phyloP scores from a whole-genome alignment of 768 basidiomycete genomes.

The Lentinula boryana region DNA sequence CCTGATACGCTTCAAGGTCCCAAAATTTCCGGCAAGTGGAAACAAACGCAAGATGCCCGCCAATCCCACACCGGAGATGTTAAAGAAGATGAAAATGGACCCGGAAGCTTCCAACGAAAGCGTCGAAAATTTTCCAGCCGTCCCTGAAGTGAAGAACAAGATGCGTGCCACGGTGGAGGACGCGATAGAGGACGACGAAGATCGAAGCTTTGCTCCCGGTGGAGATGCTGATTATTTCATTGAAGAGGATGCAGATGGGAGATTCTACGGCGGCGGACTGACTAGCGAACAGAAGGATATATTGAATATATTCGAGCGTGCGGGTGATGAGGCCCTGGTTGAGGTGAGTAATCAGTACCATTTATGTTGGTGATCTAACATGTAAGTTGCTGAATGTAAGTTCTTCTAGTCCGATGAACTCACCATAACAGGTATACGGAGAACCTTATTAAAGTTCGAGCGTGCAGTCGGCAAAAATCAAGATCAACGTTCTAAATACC shows the following conservation, averaged over 20 bases:
- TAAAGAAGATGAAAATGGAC: conserved; percentile 74
- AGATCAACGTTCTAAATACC: conserved; percentile 93
- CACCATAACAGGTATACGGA: conserved; percentile 63
- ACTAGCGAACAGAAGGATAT: conserved; percentile 94
- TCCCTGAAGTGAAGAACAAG: conserved; percentile 19
- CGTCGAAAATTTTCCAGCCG: conserved; percentile 2
- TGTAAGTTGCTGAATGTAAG: conserved; percentile 12
- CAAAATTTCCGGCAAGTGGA: conserved; percentile 57
- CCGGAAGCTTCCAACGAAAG: conserved; percentile 12
- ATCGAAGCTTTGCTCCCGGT: conserved; percentile 65
- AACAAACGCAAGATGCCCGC: conserved; percentile 74
- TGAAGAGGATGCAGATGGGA: conserved; percentile 89
- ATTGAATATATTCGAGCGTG: conserved; percentile 85
- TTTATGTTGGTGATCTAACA: conserved; percentile 11
- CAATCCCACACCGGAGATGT: conserved; percentile 72
- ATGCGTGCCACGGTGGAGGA: conserved; percentile 57
- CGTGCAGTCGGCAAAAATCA: conserved; percentile 91
- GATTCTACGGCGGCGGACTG: conserved; percentile 92
- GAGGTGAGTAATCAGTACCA: conserved; percentile 45
- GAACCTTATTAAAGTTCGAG: conserved; percentile 76
- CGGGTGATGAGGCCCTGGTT: conserved; percentile 55
- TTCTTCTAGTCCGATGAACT: conserved; percentile 53
- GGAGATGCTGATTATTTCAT: conserved; percentile 86
- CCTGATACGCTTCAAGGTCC: conserved; percentile 35
- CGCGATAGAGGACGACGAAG: conserved; percentile 26